Conservation (phyloP, 2,329 filamentous ascomycete genomes). For the Mycosphaerella sp. region DNA sequence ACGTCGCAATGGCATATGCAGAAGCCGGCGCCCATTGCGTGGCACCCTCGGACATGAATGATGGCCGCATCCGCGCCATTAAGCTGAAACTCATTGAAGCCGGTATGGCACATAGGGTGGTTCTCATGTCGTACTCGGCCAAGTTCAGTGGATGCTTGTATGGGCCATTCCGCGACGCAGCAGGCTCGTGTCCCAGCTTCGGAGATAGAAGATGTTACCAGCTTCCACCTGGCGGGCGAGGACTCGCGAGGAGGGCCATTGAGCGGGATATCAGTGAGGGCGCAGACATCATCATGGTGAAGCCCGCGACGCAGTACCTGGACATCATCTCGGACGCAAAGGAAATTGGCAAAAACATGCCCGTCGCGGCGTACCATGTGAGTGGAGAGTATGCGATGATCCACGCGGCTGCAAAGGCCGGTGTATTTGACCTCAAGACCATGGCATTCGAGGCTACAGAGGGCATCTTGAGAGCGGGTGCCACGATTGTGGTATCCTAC, state of each 20-base stretch:
- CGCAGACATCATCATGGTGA: constrained; percentile 98
- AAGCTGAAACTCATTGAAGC: constrained; percentile 97
- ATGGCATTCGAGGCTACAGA: constrained; percentile 96
- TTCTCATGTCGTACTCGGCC: constrained; percentile 96
- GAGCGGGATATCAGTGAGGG: constrained; percentile 85
- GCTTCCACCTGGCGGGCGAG: constrained; percentile 83
- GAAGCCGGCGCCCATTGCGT: constrained; percentile 93
- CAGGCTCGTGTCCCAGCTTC: constrained; percentile 83
- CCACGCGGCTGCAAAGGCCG: constrained; percentile 86
- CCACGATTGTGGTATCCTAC: constrained; percentile 88
- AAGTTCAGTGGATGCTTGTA: constrained; percentile 97
- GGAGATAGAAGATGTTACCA: constrained; percentile 97
- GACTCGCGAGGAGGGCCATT: constrained; percentile 85
- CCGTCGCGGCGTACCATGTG: constrained; percentile 93
- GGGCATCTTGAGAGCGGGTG: constrained; percentile 85
- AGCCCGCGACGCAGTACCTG: constrained; percentile 90
- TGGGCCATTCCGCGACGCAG: constrained; percentile 93
- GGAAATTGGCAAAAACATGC: constrained; percentile 84
- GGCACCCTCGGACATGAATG: constrained; percentile 97
- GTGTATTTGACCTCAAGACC: constrained; percentile 87
- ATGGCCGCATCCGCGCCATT: constrained; percentile 92
- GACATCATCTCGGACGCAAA: constrained; percentile 98
- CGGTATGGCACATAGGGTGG: constrained; percentile 81
- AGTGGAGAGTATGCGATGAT: constrained; percentile 98
- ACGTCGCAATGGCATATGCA: constrained; percentile 98